Base-by-base conservation (phyloP, 495 filamentous ascomycete species). In the Aspergillus cavernicola region DNA sequence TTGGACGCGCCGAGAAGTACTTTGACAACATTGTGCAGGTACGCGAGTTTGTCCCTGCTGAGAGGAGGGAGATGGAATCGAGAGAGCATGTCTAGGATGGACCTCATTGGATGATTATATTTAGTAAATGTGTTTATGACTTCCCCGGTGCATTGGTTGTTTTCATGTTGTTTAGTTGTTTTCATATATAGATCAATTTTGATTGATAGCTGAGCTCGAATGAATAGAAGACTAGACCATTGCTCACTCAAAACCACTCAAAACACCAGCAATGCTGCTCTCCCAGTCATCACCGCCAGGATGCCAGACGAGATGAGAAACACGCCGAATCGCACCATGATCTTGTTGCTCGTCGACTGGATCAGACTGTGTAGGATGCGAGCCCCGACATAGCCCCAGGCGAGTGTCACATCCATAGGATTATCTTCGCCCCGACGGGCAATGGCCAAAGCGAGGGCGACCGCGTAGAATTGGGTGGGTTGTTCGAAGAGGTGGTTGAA, bases 381-480 rank as follows among this genome's bases (percentile, higher is more conserved):
- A 10, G 52, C 13, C 16, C 54, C 63, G 8, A 58, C 53, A 43
- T 65, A 65, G 1, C 43, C 23, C 63, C 63, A 65, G 0, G 63
- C 63, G 16, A 65, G 56, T 11, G 28, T 12, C 0, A 42, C 24
- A 38, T 63, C 58, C 9, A 55, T 3, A 13, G 43, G 11, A 10
- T 59, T 47, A 44, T 46, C 40, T 44, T 12, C 24, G 52, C 22
- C 11, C 44, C 57, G 4, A 16, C 55, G 51, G 7, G 55, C 59
- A 20, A 66, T 4, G 4, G 56, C 59, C 28, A 65, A 35, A 12
- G 50, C 54, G 6, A 66, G 47, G 4, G 54, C 58, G 9, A 66
- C 45, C 10, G 63, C 63, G 42, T 66, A 66, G 44, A 63, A 66
- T 16, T 66, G 63, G 22, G 63, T 66, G 2, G 63, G 63, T 40